Evolutionary conservation across 2,329 filamentous ascomycete species (phyloP), one percentile per base, ranked within the genome.

Genomic region (Metarhizium robertsii): DNA sequence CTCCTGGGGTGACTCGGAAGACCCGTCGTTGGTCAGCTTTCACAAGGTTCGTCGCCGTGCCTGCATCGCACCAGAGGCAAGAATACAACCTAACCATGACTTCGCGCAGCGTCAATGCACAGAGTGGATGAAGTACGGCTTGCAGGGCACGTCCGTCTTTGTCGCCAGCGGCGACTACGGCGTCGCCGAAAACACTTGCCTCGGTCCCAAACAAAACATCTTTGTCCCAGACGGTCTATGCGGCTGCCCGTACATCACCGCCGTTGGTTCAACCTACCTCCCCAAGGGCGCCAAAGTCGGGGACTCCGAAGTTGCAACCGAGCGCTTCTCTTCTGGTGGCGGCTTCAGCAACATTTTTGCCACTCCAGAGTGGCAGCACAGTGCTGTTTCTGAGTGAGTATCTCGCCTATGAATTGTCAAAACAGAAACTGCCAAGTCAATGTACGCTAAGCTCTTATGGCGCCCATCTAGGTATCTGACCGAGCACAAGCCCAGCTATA

Each of bases 321-420:
- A 50, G 0, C 67, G 74, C 61, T 75, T 77, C 66, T 73, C 72
- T 56, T 75, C 71, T 4, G 74, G 74, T 6, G 76, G 77, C 18
- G 77, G 77, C 14, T 79, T 79, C 65, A 73, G 70, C 59, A 77
- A 79, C 62, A 68, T 76, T 61, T 79, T 78, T 57, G 60, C 68
- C 1, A 61, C 74, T 3, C 77, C 79, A 0, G 59, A 63, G 14
- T 81, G 80, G 63, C 79, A 81, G 60, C 62, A 66, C 8, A 56
- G 60, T 0, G 73, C 61, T 2, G 55, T 62, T 36, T 36, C 34
- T 13, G 11, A 30, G 29, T 16, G 55, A 52, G 16, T 61, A 59
- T 43, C 57, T 62, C 18, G 42, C 55, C 32, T 49, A 53, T 25
- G 25, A 25, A 25, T 25, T 25, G 25, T 25, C 25, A 25, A 25